Base-by-base conservation (phyloP, 2,329 filamentous ascomycete genomes). In the Ambrosiella xylebori region DNA sequence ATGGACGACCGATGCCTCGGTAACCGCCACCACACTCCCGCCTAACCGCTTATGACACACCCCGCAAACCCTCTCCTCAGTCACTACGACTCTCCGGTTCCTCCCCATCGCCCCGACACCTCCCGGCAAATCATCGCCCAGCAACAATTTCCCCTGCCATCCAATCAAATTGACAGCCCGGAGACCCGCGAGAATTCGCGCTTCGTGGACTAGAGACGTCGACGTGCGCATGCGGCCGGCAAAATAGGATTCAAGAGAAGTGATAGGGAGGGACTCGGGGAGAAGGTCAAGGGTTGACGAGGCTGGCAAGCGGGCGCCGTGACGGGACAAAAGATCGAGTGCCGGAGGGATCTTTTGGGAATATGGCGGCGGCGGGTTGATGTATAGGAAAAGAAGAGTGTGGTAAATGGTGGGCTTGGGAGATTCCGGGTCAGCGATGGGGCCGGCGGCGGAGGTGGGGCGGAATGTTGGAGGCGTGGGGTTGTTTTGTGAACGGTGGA, bases 21-120 rank as follows among this genome's bases (percentile, higher is more conserved):
- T 70, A 93, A 96, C 90, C 45, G 90, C 84, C 61, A 97, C 85
- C 15, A 95, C 93, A 68, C 86, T 95, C 1, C 88, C 85, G 1
- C 90, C 91, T 63, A 98, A 79, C 63, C 93, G 76, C 75, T 96
- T 97, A 69, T 95, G 86, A 68, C 93, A 98, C 13, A 95, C 87
- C 11, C 86, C 84, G 68, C 93, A 98, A 57, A 95, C 84, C 56
- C 88, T 76, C 66, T 97, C 91, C 65, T 98, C 91, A 8, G 79
- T 81, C 56, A 98, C 82, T 17, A 88, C 80, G 9, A 96, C 89
- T 63, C 88, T 78, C 57, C 77, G 70, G 64, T 77, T 80, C 56
- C 75, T 72, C 9, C 77, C 78, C 27, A 41, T 54, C 5, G 45
- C n/a, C 7, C 52, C 59, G 12, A 45, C 17, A 0, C 74, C 74